Percentiles rank a stretch among this genome's conserved stretches.
Conservation (phyloP, 1,284 basidiomycete genomes). For the Peniophora sp. region DNA sequence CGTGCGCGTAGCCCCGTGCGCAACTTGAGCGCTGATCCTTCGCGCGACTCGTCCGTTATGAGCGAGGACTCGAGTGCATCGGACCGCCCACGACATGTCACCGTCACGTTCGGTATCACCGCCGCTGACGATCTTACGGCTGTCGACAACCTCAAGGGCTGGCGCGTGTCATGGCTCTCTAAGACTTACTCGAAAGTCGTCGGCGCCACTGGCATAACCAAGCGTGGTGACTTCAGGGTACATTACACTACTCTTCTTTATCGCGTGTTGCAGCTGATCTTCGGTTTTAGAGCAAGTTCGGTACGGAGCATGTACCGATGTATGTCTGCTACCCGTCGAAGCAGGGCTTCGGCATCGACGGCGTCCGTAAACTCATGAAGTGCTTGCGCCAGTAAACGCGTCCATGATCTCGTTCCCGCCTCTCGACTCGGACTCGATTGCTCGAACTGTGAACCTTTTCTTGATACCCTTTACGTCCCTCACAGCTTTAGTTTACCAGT, state of each 20-base stretch:
- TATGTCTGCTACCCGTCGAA: constrained; percentile 4
- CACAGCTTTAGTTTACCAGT: no score
- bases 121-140: constrained; percentile 28
- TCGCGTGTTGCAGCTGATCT: neutral
- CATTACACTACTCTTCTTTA: constrained; percentile 6
- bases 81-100: constrained; percentile 11
- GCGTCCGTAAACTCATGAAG: constrained; percentile 3
- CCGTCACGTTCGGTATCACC: constrained; percentile 35
- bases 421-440: no score
- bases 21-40: constrained; percentile 7
- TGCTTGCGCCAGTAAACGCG: constrained; percentile 3
- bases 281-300: constrained; percentile 4
- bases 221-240: constrained; percentile 33
- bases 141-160: constrained; percentile 32
- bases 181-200: constrained; percentile 31
- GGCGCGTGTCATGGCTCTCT: constrained; percentile 31
- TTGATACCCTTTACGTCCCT: no score
- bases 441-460: no score
- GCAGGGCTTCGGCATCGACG: constrained; percentile 2
- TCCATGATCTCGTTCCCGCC: neutral
- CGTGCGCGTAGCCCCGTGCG: constrained; percentile 4
- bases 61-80: neutral
- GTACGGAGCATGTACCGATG: neutral
- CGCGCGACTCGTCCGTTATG: constrained; percentile 3
- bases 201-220: constrained; percentile 25